Evolutionary conservation across 2,329 filamentous ascomycete genomes (phyloP).

Genomic region (Colletotrichum sp.): DNA sequence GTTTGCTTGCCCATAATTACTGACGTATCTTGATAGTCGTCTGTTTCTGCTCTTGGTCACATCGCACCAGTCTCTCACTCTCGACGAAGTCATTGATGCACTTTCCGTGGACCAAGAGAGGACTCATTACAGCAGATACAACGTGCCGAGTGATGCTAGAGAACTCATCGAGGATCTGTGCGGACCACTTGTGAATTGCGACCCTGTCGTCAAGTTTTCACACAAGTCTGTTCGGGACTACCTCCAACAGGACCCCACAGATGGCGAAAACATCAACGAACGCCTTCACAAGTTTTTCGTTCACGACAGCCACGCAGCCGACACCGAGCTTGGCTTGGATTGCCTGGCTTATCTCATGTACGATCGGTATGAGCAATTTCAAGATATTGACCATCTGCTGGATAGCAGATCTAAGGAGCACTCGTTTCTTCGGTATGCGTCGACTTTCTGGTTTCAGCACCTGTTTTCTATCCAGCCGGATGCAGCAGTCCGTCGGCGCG

Average conservation of each 20-base stretch:
- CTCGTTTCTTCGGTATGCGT: background rate
- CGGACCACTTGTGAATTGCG: background rate
- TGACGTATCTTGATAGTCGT: background rate
- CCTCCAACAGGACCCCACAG: background rate
- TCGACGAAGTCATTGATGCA: background rate
- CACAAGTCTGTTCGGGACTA: background rate
- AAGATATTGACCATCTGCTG: background rate
- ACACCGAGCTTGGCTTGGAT: background rate
- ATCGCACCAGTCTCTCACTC: background rate
- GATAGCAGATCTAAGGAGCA: background rate
- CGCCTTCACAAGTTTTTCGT: background rate
- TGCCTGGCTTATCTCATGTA: background rate
- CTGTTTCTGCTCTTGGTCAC: background rate
- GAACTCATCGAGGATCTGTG: background rate
- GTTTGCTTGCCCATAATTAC: no score
- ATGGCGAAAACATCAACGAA: background rate
- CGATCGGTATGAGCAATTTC: background rate
- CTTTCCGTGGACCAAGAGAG: background rate
- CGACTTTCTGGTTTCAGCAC: background rate
- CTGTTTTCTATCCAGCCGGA: background rate
- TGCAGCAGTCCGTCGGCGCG: no score
- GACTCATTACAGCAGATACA: background rate
- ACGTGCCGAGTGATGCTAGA: background rate
- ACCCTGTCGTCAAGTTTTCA: background rate
- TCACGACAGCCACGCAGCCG: background rate